phyloP scores from a whole-genome alignment of 2,329 filamentous ascomycete genomes.

The Fusarium sacchari region DNA sequence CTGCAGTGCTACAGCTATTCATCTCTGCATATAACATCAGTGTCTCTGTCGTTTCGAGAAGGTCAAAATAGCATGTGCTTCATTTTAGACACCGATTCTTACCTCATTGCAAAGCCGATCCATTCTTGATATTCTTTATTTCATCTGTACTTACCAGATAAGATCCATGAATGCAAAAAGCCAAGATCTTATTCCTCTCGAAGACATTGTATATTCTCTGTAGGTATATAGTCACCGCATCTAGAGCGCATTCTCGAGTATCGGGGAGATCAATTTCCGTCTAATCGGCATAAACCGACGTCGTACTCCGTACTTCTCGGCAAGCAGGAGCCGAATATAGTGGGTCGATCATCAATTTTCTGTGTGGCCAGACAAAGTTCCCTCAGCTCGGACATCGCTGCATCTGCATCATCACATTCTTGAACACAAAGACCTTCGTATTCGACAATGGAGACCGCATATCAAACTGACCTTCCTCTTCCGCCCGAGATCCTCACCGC shows the following conservation, averaged over 20 bases:
- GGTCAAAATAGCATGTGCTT: not conserved
- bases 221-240: not conserved
- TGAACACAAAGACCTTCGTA: not conserved
- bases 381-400: not conserved
- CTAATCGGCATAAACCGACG: not conserved
- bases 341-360: not conserved
- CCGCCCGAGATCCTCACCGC: not conserved
- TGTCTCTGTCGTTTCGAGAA: not conserved
- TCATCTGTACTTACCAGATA: fast-evolving
- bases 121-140: not conserved
- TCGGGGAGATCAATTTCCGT: fast-evolving
- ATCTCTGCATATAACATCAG: not conserved
- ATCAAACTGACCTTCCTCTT: not conserved
- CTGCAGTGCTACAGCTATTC: not conserved
- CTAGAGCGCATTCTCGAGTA: not conserved
- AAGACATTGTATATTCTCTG: fast-evolving
- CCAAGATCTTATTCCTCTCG: fast-evolving
- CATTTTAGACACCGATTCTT: not conserved
- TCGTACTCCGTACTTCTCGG: not conserved
- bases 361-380: not conserved
- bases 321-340: not conserved
- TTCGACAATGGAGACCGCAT: not conserved
- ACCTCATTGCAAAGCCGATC: not conserved
- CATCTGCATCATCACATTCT: not conserved
- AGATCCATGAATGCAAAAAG: fast-evolving